A percentile compares a stretch with the other conserved stretches of the same genome.
These are phyloP conservation scores for Candida ipomoeae DNA, from an alignment of 805 yeast species.

Conservation along the genomic window DNA sequence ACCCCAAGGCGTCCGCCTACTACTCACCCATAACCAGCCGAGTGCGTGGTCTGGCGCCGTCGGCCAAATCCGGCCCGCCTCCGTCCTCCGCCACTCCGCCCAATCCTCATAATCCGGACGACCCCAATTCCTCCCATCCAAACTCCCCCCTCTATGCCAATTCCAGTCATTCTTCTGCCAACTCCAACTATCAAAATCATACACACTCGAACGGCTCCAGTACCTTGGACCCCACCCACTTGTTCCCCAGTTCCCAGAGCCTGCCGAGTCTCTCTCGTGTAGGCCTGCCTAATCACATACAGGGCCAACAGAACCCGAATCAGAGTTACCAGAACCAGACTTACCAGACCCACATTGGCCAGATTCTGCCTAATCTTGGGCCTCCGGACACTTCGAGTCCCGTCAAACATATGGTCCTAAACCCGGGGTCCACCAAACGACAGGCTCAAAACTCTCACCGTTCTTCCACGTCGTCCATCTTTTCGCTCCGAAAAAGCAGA, in stretches of 20 bases:
- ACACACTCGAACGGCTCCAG: not conserved
- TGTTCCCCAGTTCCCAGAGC: not conserved
- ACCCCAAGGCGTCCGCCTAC: constrained; percentile 8
- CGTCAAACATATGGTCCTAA: not conserved
- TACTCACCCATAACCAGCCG: constrained; percentile 13
- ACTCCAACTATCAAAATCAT: not conserved
- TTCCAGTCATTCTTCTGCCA: constrained; percentile 6
- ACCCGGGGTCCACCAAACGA: not conserved
- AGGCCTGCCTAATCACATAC: not conserved
- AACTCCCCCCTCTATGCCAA: no score
- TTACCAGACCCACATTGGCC: no score
- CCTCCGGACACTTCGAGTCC: no score
- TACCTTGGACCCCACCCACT: constrained; percentile 16
- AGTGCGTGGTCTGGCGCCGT: constrained; percentile 2
- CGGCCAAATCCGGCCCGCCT: constrained; percentile 26
- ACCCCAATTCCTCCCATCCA: no score
- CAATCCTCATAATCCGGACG: constrained; percentile 9
- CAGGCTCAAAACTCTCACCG: constrained; percentile 16
- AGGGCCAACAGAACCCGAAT: no score
- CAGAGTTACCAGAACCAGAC: no score
- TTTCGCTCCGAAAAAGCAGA: constrained; percentile 31
- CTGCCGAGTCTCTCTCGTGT: not conserved
- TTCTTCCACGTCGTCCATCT: constrained; percentile 33
- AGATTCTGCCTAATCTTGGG: no score
- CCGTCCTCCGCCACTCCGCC: constrained; percentile 16